Conservation (phyloP, 352 stramenopile species). For the Pythium grandisporangium region DNA sequence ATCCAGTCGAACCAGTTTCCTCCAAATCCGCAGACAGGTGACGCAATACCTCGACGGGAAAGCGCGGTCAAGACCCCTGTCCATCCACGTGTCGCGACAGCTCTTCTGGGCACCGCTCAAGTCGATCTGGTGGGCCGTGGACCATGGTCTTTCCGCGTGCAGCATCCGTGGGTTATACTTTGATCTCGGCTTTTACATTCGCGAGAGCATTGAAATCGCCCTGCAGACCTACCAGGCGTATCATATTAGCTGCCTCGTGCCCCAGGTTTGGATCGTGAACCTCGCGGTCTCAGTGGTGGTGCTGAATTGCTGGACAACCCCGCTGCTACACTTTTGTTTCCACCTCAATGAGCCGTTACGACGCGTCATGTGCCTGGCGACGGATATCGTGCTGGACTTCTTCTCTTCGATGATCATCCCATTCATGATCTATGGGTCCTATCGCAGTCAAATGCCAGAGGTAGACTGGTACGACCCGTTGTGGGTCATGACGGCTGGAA, state of each 20-base stretch:
- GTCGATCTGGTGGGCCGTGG: background rate
- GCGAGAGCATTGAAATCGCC: conserved; percentile 8
- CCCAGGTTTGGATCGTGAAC: conserved; percentile 8
- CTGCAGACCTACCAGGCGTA: conserved; percentile 15
- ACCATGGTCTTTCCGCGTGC: background rate
- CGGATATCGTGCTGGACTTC: conserved; percentile 23
- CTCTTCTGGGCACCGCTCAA: too few relatives aligned
- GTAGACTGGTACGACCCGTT: conserved; percentile 5
- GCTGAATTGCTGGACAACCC: conserved; percentile 35
- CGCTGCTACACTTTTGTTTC: conserved; percentile 13
- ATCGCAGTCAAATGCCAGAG: background rate
- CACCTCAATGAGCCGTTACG: conserved; percentile 7
- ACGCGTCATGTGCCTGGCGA: conserved; percentile 19
- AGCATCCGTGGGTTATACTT: conserved; percentile 2
- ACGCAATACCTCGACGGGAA: too few relatives aligned
- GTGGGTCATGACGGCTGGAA: conserved; percentile 4
- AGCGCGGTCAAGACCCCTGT: too few relatives aligned
- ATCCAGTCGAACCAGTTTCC: too few relatives aligned
- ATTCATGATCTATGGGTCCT: conserved; percentile 4
- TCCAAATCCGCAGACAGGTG: too few relatives aligned
- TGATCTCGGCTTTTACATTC: conserved; percentile 3
- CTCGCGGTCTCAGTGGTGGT: conserved; percentile 15
- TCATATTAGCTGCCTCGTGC: conserved; percentile 11
- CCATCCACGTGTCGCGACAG: too few relatives aligned
- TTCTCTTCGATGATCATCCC: background rate